Percentiles rank a stretch among this genome's conserved stretches.
These are phyloP conservation scores for Tillandsia fasciculata DNA, from an alignment of 176 grass and related monocot species.

Conservation along the genomic window DNA sequence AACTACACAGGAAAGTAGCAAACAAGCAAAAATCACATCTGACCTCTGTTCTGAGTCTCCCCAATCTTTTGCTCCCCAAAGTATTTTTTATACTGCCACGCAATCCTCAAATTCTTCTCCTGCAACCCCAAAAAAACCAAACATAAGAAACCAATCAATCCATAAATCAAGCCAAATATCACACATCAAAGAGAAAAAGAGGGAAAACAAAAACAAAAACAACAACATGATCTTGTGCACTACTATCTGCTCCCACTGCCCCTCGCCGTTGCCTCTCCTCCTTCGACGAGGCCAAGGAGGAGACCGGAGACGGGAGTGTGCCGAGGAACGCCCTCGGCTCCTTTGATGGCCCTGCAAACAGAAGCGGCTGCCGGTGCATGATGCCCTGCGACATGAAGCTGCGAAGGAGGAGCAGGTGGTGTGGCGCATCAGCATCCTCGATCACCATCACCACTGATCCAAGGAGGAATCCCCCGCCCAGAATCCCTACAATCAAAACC, in stretches of 20 bases:
- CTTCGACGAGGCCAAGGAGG: slow-evolving; percentile 28
- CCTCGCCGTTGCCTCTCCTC: slow-evolving; percentile 28
- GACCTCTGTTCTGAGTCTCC: slow-evolving; percentile 40
- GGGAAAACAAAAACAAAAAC: neutral
- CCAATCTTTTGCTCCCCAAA: slow-evolving; percentile 54
- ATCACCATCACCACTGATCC: slow-evolving; percentile 83
- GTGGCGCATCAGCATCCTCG: slow-evolving; percentile 71
- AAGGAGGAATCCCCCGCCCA: slow-evolving; percentile 69
- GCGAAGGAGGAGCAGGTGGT: slow-evolving; percentile 79
- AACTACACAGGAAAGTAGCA: slow-evolving; percentile 2
- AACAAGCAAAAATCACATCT: neutral
- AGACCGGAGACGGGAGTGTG: slow-evolving; percentile 47
- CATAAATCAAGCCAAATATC: neutral
- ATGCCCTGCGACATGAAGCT: slow-evolving; percentile 82
- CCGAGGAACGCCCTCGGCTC: slow-evolving; percentile 71
- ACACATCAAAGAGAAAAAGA: neutral
- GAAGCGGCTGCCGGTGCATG: slow-evolving; percentile 63
- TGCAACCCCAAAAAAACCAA: slow-evolving; percentile 24
- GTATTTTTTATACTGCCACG: slow-evolving; percentile 98
- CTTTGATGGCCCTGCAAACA: slow-evolving; percentile 55
- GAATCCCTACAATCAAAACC: slow-evolving; percentile 40
- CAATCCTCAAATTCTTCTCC: slow-evolving; percentile 82
- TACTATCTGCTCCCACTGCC: neutral
- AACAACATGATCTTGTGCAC: slow-evolving; percentile 34
- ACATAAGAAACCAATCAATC: slow-evolving; percentile 6